Percentiles rank a stretch among this genome's conserved stretches.
Evolutionary conservation across 2,329 filamentous ascomycete species (phyloP).

Genomic region (Dendryphion nanum): DNA sequence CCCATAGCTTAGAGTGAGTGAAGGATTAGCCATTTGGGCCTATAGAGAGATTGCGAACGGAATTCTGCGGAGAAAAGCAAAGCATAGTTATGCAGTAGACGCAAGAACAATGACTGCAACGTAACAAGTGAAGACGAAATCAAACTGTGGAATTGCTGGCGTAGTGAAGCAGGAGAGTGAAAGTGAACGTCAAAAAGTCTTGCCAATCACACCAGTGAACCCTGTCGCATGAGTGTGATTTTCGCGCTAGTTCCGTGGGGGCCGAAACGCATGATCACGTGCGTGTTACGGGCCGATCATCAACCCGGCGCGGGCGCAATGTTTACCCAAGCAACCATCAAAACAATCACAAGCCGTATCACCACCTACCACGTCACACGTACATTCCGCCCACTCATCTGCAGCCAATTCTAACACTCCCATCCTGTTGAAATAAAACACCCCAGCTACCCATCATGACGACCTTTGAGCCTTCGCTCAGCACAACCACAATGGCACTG

Average conservation of each 20-base stretch:
- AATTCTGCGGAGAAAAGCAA: too few species aligned
- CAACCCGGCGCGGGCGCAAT: not conserved
- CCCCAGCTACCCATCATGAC: conserved; percentile 52
- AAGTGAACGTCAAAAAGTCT: too few species aligned
- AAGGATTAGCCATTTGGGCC: conserved; percentile 59
- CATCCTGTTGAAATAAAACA: not conserved
- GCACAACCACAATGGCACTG: conserved; percentile 57
- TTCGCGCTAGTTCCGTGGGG: too few species aligned
- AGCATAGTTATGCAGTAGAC: too few species aligned
- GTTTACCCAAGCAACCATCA: conserved; percentile 22
- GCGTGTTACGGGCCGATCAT: too few species aligned
- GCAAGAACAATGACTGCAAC: too few species aligned
- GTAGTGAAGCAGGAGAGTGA: too few species aligned
- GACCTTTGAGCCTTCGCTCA: conserved; percentile 66
- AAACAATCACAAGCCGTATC: conserved; percentile 16
- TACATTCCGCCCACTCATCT: not conserved
- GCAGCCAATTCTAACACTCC: not conserved
- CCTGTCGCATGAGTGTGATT: too few species aligned
- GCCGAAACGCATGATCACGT: conserved; percentile 29
- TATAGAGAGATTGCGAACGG: too few species aligned
- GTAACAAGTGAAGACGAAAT: too few species aligned
- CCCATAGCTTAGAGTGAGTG: conserved; percentile 53
- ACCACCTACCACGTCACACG: conserved; percentile 17
- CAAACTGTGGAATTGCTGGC: too few species aligned
- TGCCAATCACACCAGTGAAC: too few species aligned